Evolutionary conservation across 495 filamentous ascomycete genomes (phyloP), one percentile per base, ranked within the genome.

Genomic region (Aspergillus nanangensis): DNA sequence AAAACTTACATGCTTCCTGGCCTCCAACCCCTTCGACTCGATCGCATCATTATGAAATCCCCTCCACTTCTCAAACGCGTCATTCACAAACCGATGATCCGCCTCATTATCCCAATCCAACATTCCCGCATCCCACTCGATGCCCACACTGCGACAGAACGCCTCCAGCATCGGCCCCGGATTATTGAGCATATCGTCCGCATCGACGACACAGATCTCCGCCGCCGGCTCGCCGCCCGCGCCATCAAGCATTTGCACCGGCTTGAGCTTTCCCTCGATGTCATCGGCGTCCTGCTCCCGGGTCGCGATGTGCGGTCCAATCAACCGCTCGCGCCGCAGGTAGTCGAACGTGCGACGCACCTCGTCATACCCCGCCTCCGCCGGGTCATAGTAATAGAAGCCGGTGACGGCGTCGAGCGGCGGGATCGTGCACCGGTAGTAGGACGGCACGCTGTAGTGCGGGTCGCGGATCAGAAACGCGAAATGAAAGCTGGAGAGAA

Each of bases 401-500:
- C 91, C 90, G 0, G 93, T 98, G 22, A 85, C 63, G 31, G 77
- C 61, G 57, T 83, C 79, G 9, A 96, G 75, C 0, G 93, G 93
- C 2, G 93, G 92, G 47, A 94, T 78, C n/a, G 88, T 94, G 78
- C 93, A 98, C 42, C 92, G 88, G 72, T 84, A 95, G 74, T 91
- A 97, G 38, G 83, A 89, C 3, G 93, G 93, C 53, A 97, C 88
- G 50, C 87, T 87, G 60, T 72, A 76, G 41, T 85, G 80, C 22
- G 93, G 93, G 67, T 96, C 89, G 40, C 93, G 90, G 72, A 98
- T 96, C 29, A 98, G 76, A 72, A 98, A 96, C n/a, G 90, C 87
- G 73, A 90, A 96, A 57, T 96, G 89, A 72, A 95, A 96, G 41
- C 75, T 61, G 47, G 73, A 66, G 31, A 96, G 72, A 40, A 88